These are phyloP conservation scores for Globisporangium perplexum DNA, from an alignment of 352 stramenopile species.

Conservation along the genomic window DNA sequence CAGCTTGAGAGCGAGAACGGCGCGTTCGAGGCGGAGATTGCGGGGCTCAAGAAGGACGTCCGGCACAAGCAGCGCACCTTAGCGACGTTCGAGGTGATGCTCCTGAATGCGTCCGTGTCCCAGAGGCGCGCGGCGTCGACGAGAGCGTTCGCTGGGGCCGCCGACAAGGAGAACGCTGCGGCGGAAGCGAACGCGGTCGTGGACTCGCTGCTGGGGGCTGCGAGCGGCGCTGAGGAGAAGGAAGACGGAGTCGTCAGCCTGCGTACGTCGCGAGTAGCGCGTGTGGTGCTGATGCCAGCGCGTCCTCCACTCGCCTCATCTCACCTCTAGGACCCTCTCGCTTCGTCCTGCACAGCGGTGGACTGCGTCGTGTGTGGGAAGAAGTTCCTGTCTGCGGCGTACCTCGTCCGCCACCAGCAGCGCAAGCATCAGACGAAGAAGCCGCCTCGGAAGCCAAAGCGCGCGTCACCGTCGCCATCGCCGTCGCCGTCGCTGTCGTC, in stretches of 20 bases:
- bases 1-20: slow-evolving; percentile 59
- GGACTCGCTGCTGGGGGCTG: slow-evolving; percentile 23
- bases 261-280: slow-evolving; percentile 14
- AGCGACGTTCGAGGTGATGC: slow-evolving; percentile 74
- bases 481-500: slow-evolving; percentile 10
- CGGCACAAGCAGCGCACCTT: slow-evolving; percentile 78
- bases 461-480: background rate
- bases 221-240: background rate
- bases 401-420: slow-evolving; percentile 64
- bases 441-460: slow-evolving; percentile 1
- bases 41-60: slow-evolving; percentile 68
- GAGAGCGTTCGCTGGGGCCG: background rate
- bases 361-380: slow-evolving; percentile 70
- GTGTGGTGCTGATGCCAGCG: background rate
- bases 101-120: slow-evolving; percentile 49
- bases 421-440: slow-evolving; percentile 46
- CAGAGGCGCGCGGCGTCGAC: slow-evolving; percentile 14
- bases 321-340: background rate
- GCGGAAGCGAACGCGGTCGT: slow-evolving; percentile 24
- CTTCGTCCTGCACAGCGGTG: slow-evolving; percentile 16
- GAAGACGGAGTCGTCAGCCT: slow-evolving; percentile 13
- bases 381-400: slow-evolving; percentile 67
- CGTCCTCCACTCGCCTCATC: too few species aligned
- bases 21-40: slow-evolving; percentile 49
- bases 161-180: slow-evolving; percentile 34